A percentile compares a stretch with the other conserved stretches of the same genome.
These are phyloP conservation scores for Aegilops longissima DNA, from an alignment of 176 grass and related monocot species.

Conservation along the genomic window DNA sequence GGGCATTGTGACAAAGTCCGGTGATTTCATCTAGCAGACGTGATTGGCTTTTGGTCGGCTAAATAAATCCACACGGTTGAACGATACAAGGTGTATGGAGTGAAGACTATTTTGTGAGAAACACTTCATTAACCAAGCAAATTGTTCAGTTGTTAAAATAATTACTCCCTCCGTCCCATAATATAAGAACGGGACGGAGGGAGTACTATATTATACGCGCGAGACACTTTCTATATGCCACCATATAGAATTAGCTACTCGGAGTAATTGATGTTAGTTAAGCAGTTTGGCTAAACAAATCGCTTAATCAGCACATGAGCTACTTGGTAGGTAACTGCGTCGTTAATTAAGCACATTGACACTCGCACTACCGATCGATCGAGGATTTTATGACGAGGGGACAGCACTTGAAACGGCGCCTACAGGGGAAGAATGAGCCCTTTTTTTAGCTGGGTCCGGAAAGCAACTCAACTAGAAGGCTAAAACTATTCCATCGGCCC, in stretches of 20 bases:
- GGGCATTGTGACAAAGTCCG: not conserved
- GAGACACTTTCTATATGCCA: too few relatives aligned
- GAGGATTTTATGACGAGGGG: not conserved
- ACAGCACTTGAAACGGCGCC: constrained; percentile 12
- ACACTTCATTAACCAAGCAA: not conserved
- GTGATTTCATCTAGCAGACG: not conserved
- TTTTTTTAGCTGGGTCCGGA: constrained; percentile 32
- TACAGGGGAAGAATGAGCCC: constrained; percentile 34
- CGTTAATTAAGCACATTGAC: not conserved
- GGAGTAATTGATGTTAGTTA: too few relatives aligned
- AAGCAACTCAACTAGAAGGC: constrained; percentile 55
- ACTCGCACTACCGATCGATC: not conserved
- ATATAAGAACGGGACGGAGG: too few relatives aligned
- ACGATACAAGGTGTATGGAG: too few relatives aligned
- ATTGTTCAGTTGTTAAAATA: too few relatives aligned
- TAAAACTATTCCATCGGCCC: constrained; percentile 38
- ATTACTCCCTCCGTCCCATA: too few relatives aligned
- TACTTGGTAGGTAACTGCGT: not conserved
- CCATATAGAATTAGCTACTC: too few relatives aligned
- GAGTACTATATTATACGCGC: too few relatives aligned
- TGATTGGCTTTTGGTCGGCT: too few relatives aligned
- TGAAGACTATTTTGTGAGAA: not conserved
- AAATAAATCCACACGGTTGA: too few relatives aligned
- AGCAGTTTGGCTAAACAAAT: not conserved
- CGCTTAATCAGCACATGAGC: not conserved